Evolutionary conservation across 2,329 filamentous ascomycete species (phyloP), one percentile per base, ranked within the genome.

Genomic region (Alternaria panax): DNA sequence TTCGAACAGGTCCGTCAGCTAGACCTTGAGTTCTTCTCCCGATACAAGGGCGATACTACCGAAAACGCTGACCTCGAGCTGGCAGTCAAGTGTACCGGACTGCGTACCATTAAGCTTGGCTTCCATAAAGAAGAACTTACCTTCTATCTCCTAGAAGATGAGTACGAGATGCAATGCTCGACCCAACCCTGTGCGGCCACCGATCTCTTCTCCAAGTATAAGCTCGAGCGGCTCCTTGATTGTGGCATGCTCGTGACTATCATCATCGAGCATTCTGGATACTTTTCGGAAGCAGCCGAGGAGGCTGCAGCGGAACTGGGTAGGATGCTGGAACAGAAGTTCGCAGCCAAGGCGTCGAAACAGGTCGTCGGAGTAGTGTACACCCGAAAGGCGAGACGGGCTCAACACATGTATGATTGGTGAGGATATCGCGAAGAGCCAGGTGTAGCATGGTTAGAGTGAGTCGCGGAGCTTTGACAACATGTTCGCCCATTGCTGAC

Each of bases 181-280:
- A 20, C 36, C n/a, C 36, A 20, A 9, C n/a, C 18, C 9, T 0
- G 5, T 18, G 0, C n/a, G n/a, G n/a, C n/a, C 1, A 2, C n/a
- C n/a, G 27, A 32, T 6, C 27, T 47, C 27, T 47, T 32, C 18
- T 20, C n/a, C 9, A 54, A 28, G 25, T 38, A 46, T 22, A 46
- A 27, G 30, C 41, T 54, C 14, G 9, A 25, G n/a, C 41, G 30
- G 20, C 20, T 54, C 16, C 16, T 46, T 2, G 51, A 38, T 28
- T 54, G 30, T 27, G 30, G 14, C 9, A 45, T 45, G 24, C 30
- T 54, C 18, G 32, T 14, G 2, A 45, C 27, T 3, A 36, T 54
- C 20, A 28, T 54, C 41, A 46, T 54, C 0, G 28, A 54, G 51
- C 51, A 46, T 14, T 30, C 20, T 14, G 41, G 51, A 16, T 54